Percentiles rank a stretch among this genome's conserved stretches.
Conservation (phyloP, 805 yeast genomes). For the Wickerhamiella allomyrinae region DNA sequence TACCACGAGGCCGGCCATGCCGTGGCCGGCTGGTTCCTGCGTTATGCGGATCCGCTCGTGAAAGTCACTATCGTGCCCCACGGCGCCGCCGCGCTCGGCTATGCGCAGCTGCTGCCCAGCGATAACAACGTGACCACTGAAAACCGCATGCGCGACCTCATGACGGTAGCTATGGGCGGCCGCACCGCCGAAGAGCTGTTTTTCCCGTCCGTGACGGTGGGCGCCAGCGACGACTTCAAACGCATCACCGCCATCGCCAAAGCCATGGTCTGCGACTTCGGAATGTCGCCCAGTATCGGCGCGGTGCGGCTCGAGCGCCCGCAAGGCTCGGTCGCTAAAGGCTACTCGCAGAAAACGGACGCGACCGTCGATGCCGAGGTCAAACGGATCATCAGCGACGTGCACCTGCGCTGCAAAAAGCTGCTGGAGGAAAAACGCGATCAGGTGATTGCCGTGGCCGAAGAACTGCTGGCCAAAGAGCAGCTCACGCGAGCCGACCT, state of each 20-base stretch:
- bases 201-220: slow-evolving; percentile 76
- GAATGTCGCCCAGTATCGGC: slow-evolving; percentile 78
- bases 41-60: slow-evolving; percentile 77
- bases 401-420: slow-evolving; percentile 44
- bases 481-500: slow-evolving; percentile 72
- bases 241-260: slow-evolving; percentile 81
- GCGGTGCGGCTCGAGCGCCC: slow-evolving; percentile 37
- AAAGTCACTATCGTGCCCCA: slow-evolving; percentile 92
- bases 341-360: slow-evolving; percentile 64
- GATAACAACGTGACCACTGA: slow-evolving; percentile 69
- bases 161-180: slow-evolving; percentile 93
- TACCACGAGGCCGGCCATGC: slow-evolving; percentile 98
- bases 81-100: slow-evolving; percentile 91
- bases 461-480: slow-evolving; percentile 56
- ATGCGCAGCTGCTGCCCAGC: slow-evolving; percentile 86
- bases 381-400: slow-evolving; percentile 48
- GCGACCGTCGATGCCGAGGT: slow-evolving; percentile 54
- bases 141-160: slow-evolving; percentile 64
- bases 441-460: slow-evolving; percentile 57
- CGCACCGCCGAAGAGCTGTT: slow-evolving; percentile 84
- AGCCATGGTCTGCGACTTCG: slow-evolving; percentile 75
- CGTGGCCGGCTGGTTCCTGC: slow-evolving; percentile 83
- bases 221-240: slow-evolving; percentile 86
- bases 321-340: slow-evolving; percentile 40
- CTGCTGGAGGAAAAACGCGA: slow-evolving; percentile 44